phyloP scores from a whole-genome alignment of 1,284 basidiomycete species.

The Ceratobasidium sp. region DNA sequence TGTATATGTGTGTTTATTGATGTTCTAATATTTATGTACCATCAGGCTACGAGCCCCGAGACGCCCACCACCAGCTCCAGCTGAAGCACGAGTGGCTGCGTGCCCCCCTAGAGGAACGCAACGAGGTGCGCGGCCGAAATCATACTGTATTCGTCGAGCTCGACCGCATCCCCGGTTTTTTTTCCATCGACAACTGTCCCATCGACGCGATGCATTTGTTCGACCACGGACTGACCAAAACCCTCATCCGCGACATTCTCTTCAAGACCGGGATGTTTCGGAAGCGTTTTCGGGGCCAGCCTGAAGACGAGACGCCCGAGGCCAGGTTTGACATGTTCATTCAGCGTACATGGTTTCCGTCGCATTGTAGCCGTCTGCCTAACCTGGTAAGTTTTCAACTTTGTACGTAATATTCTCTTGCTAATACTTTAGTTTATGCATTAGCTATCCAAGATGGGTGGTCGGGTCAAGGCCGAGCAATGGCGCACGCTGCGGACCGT shows the following conservation, averaged over 20 bases:
- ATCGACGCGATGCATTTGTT: constrained; percentile 12
- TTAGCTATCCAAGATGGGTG: not conserved
- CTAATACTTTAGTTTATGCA: too few species aligned
- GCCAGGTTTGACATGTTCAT: not conserved
- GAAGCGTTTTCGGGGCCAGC: not conserved
- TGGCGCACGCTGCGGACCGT: not conserved
- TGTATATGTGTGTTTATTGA: not conserved
- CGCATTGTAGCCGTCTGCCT: not conserved
- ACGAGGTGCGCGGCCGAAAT: not conserved
- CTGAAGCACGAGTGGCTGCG: not conserved
- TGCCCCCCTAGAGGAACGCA: not conserved
- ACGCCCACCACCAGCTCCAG: not conserved
- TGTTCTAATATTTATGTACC: not conserved
- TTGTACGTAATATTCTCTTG: not conserved
- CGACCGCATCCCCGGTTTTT: constrained; percentile 2
- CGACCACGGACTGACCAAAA: not conserved
- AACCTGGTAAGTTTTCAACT: not conserved
- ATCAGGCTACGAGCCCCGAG: not conserved
- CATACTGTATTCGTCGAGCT: not conserved
- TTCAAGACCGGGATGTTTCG: not conserved
- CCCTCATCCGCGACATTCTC: constrained; percentile 4
- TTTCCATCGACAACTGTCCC: not conserved
- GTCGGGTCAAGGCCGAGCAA: constrained; percentile 26
- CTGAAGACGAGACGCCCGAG: not conserved
- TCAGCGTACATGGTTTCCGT: constrained; percentile 12